Percentiles rank a stretch among this genome's conserved stretches.
These are phyloP conservation scores for Boechera stricta DNA, from an alignment of 345 rosid genomes.

Conservation along the genomic window DNA sequence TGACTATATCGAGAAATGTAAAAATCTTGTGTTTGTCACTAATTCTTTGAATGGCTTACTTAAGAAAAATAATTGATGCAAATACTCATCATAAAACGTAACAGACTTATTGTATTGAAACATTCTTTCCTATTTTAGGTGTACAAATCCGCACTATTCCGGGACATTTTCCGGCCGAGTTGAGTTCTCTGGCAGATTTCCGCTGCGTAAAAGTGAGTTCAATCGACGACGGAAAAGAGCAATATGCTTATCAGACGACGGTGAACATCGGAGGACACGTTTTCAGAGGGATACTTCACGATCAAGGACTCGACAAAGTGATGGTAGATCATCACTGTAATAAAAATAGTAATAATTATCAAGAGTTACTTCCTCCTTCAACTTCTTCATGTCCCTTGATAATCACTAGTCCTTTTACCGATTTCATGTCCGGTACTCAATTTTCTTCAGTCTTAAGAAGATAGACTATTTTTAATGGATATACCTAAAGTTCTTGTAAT, in stretches of 20 bases:
- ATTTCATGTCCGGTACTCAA: conserved; percentile 61
- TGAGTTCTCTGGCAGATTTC: conserved; percentile 52
- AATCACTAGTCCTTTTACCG: conserved; percentile 45
- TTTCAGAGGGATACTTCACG: conserved; percentile 68
- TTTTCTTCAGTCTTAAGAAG: conserved; percentile 48
- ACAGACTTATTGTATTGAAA: not conserved
- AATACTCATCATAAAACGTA: not conserved
- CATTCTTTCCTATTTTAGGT: conserved; percentile 48
- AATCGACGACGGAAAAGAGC: conserved; percentile 50
- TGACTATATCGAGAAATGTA: conserved; percentile 10
- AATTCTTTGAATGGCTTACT: not conserved
- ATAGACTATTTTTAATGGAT: not conserved
- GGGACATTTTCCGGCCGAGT: conserved; percentile 58
- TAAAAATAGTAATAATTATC: conserved; percentile 29
- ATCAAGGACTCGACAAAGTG: conserved; percentile 57
- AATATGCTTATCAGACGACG: conserved; percentile 51
- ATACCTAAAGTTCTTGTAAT: not conserved
- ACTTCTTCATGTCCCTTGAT: conserved; percentile 50
- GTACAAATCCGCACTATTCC: conserved; percentile 37
- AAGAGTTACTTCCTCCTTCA: conserved; percentile 49
- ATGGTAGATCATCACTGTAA: conserved; percentile 36
- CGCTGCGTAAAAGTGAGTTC: conserved; percentile 60
- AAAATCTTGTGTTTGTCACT: conserved; percentile 2
- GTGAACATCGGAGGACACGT: conserved; percentile 64
- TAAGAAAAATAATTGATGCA: not conserved